phyloP scores from a whole-genome alignment of 148 eudicot species.

The Silene conica region DNA sequence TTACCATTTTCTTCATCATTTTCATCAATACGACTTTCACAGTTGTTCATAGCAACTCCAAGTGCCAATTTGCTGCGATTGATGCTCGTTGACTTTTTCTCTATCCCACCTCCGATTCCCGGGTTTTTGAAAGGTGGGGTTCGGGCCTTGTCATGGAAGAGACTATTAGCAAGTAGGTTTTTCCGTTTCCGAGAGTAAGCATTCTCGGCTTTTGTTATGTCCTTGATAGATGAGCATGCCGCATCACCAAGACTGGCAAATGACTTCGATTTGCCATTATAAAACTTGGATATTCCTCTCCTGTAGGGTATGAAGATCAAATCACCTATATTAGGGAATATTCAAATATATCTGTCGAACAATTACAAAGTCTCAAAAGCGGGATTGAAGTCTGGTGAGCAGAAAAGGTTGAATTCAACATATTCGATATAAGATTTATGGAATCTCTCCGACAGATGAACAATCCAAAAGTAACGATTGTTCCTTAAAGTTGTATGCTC shows the following conservation, averaged over 20 bases:
- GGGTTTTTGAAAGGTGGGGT: slow-evolving; percentile 24
- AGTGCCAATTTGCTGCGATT: slow-evolving; percentile 41
- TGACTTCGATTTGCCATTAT: slow-evolving; percentile 79
- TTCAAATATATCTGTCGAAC: slow-evolving; percentile 8
- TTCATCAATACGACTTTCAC: slow-evolving; percentile 11
- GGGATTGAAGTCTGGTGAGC: background rate
- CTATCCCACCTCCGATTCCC: slow-evolving; percentile 43
- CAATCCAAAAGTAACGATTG: background rate
- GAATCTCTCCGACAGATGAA: slow-evolving; percentile 6
- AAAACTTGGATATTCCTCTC: slow-evolving; percentile 72
- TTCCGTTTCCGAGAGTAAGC: slow-evolving; percentile 58
- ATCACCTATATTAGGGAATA: slow-evolving; percentile 18
- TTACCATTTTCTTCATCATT: slow-evolving; percentile 6
- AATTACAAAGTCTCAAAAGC: background rate
- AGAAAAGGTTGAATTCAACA: slow-evolving; percentile 17
- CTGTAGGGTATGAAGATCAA: slow-evolving; percentile 31
- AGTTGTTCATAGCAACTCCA: slow-evolving; percentile 36
- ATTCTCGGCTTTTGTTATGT: slow-evolving; percentile 58
- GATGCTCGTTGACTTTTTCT: slow-evolving; percentile 36
- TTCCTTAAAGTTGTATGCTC: slow-evolving; percentile 14
- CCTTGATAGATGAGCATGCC: slow-evolving; percentile 40
- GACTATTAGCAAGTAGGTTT: slow-evolving; percentile 42
- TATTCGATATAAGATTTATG: slow-evolving; percentile 12
- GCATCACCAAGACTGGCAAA: slow-evolving; percentile 55
- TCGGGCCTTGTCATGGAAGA: slow-evolving; percentile 32